Conservation (phyloP, 2,329 filamentous ascomycete genomes). For the Aspergillus arachidicola region DNA sequence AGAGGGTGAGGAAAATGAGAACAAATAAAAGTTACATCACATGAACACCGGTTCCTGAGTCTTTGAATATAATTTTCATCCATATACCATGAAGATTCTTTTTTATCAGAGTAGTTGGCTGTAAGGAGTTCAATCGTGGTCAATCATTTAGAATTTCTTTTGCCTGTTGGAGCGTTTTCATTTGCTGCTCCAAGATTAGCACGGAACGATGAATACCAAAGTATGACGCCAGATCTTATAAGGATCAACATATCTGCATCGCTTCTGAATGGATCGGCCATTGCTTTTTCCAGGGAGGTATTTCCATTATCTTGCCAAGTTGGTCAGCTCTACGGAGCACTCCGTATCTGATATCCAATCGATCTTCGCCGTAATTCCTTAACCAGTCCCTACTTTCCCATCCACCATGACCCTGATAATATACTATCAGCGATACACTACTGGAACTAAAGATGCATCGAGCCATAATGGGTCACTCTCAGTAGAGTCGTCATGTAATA, state of each 20-base stretch:
- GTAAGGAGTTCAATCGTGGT: neutral
- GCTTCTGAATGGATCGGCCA: neutral
- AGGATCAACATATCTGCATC: conserved; percentile 9
- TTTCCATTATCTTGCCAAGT: no score
- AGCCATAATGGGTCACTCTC: neutral
- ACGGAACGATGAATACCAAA: neutral
- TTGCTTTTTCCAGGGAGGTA: neutral
- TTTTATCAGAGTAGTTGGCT: neutral
- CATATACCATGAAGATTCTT: neutral
- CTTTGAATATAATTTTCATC: neutral
- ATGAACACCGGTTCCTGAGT: neutral
- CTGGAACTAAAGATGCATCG: neutral
- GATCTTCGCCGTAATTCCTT: conserved; percentile 1
- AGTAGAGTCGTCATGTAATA: neutral
- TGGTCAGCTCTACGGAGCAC: neutral
- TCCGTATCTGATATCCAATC: conserved; percentile 2
- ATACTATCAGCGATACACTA: neutral
- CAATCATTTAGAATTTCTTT: neutral
- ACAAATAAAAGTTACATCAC: neutral
- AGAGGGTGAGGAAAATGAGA: neutral
- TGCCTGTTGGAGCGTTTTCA: neutral
- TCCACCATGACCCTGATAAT: conserved; percentile 13
- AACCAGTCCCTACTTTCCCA: neutral
- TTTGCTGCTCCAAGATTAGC: neutral
- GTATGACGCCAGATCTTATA: conserved; percentile 9